Evolutionary conservation across 2,329 filamentous ascomycete species (phyloP).

Genomic region (Colletotrichum sp.): DNA sequence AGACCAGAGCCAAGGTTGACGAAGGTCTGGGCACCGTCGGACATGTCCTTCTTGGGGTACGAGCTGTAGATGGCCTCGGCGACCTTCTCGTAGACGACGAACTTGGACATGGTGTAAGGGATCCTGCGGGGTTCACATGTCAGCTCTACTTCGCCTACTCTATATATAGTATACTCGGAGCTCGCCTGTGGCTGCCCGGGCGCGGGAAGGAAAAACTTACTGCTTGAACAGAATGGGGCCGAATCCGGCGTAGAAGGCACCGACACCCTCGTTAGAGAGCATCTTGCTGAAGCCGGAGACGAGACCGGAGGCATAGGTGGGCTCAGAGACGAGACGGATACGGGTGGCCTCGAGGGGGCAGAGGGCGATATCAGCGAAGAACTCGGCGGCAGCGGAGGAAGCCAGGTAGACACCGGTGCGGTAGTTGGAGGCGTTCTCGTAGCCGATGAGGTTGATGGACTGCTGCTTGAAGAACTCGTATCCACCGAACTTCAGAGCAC

Average conservation of each 20-base stretch:
- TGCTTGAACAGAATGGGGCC: slow-evolving; percentile 86
- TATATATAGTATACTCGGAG: not conserved
- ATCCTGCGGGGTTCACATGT: slow-evolving; percentile 56
- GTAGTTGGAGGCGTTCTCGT: slow-evolving; percentile 79
- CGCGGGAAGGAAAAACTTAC: slow-evolving; percentile 45
- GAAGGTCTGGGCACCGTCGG: slow-evolving; percentile 73
- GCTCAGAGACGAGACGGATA: slow-evolving; percentile 91
- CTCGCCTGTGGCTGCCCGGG: not conserved
- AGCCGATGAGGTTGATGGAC: slow-evolving; percentile 79
- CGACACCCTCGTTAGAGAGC: slow-evolving; percentile 79
- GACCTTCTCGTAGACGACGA: slow-evolving; percentile 92
- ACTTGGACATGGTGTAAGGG: slow-evolving; percentile 94
- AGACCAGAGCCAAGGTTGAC: slow-evolving; percentile 73
- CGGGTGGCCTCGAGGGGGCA: slow-evolving; percentile 93
- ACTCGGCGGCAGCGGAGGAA: slow-evolving; percentile 68
- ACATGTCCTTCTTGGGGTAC: slow-evolving; percentile 74
- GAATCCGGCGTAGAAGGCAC: slow-evolving; percentile 91
- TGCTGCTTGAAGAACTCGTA: slow-evolving; percentile 98
- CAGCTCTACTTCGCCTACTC: not conserved
- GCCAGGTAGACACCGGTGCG: slow-evolving; percentile 82
- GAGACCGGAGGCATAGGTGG: slow-evolving; percentile 82
- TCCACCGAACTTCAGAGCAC: slow-evolving; percentile 91
- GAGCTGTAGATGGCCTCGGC: slow-evolving; percentile 72
- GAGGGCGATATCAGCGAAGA: slow-evolving; percentile 80
- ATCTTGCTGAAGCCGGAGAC: slow-evolving; percentile 84